phyloP scores from a whole-genome alignment of 768 basidiomycete genomes.

The Auricularia heimuer region DNA sequence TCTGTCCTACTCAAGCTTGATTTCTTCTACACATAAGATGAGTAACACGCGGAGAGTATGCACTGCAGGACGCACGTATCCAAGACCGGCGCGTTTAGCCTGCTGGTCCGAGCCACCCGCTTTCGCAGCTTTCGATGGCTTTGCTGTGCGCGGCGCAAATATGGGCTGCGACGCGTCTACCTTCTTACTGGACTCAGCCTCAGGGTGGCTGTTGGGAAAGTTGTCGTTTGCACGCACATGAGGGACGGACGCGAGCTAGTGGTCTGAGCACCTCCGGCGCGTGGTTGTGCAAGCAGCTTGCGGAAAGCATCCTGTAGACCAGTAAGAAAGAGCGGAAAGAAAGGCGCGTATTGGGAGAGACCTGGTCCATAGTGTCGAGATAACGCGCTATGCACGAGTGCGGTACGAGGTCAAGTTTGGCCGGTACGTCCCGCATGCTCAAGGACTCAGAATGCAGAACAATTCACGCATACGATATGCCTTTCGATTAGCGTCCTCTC shows the following conservation, averaged over 20 bases:
- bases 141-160: constrained; percentile 73
- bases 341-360: not conserved
- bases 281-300: not conserved
- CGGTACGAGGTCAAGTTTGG: too few species aligned
- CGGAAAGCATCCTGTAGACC: not conserved
- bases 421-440: too few species aligned
- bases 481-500: too few species aligned
- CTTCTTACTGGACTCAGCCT: constrained; percentile 30
- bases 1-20: not conserved
- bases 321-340: not conserved
- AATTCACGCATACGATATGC: too few species aligned
- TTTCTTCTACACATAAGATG: not conserved
- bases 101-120: not conserved
- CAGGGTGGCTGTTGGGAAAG: not conserved
- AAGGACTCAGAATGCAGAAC: too few species aligned
- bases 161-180: constrained; percentile 45
- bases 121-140: constrained; percentile 37
- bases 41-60: constrained; percentile 16
- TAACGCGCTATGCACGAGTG: not conserved
- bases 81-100: not conserved
- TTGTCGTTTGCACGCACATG: not conserved
- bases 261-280: not conserved
- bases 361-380: not conserved
- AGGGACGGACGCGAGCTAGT: not conserved
- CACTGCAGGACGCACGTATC: not conserved